Evolutionary conservation across 2,329 filamentous ascomycete genomes (phyloP).

Genomic region (Ascosphaera apis): DNA sequence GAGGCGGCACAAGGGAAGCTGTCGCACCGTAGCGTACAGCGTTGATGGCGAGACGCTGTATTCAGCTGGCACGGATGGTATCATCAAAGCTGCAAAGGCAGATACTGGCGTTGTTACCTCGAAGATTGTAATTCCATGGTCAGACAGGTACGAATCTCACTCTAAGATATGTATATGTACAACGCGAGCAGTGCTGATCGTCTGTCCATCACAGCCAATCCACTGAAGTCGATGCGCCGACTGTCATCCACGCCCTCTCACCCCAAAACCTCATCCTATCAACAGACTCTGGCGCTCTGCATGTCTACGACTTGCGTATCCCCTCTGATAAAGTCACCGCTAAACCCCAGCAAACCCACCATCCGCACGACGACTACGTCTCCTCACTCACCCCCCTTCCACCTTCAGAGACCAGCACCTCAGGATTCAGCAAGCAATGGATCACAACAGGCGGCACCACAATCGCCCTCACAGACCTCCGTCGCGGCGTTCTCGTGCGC

Average conservation of each 20-base stretch:
- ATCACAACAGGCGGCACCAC: constrained; percentile 82
- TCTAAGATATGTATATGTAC: constrained; percentile 1
- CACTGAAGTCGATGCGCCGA: constrained; percentile 42
- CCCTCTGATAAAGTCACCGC: constrained; percentile 29
- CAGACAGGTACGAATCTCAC: constrained; percentile 16
- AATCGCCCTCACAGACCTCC: constrained; percentile 68
- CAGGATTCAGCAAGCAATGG: constrained; percentile 84
- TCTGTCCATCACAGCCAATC: not conserved
- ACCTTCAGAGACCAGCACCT: constrained; percentile 56
- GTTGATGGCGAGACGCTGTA: constrained; percentile 49
- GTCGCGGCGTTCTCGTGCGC: constrained; percentile 62
- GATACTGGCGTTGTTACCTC: constrained; percentile 45
- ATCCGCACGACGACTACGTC: constrained; percentile 80
- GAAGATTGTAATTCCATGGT: constrained; percentile 53
- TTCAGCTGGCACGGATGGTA: constrained; percentile 36
- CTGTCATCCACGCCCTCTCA: constrained; percentile 60
- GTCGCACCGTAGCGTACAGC: constrained; percentile 56
- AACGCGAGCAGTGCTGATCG: too few species aligned
- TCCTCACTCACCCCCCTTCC: constrained; percentile 71
- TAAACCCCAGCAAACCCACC: constrained; percentile 55
- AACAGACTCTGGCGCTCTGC: constrained; percentile 72
- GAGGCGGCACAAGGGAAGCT: constrained; percentile 80
- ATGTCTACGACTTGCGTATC: constrained; percentile 66
- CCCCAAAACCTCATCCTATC: constrained; percentile 73
- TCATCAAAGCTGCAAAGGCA: constrained; percentile 36